Conservation (phyloP, 768 basidiomycete genomes). For the Suillus occidentalis region DNA sequence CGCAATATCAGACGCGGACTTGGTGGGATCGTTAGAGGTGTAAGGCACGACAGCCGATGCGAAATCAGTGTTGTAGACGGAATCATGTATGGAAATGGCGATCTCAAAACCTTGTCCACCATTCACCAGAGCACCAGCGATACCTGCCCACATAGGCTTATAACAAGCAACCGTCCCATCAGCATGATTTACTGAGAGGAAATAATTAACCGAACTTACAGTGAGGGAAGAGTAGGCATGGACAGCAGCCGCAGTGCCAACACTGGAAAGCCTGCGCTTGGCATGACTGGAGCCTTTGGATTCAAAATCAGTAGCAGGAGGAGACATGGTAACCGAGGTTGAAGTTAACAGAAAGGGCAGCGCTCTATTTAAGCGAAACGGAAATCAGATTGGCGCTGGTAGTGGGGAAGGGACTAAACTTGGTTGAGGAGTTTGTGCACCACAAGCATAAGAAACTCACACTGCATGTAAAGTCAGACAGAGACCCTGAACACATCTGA, state of each 20-base stretch:
- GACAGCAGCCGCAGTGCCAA: slow-evolving; percentile 46
- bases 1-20: slow-evolving; percentile 63
- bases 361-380: slow-evolving; percentile 34
- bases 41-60: slow-evolving; percentile 57
- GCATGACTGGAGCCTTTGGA: slow-evolving; percentile 64
- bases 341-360: slow-evolving; percentile 18
- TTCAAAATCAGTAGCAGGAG: slow-evolving; percentile 46
- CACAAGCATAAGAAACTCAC: slow-evolving; percentile 12
- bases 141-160: slow-evolving; percentile 88
- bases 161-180: slow-evolving; percentile 17
- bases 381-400: slow-evolving; percentile 6
- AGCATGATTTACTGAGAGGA: background rate
- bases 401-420: slow-evolving; percentile 12
- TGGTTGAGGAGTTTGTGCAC: slow-evolving; percentile 9
- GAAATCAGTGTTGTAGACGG: slow-evolving; percentile 82
- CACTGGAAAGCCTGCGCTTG: slow-evolving; percentile 68
- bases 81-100: slow-evolving; percentile 80
- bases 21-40: slow-evolving; percentile 48
- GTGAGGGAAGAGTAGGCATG: slow-evolving; percentile 62
- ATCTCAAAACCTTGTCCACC: slow-evolving; percentile 65
- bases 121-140: slow-evolving; percentile 62
- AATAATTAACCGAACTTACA: slow-evolving; percentile 41
- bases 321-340: slow-evolving; percentile 47
- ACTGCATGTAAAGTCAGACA: background rate
- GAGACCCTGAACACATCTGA: slow-evolving; percentile 28